Evolutionary conservation across 2,329 filamentous ascomycete species (phyloP).

Genomic region (Aspergillus viridinutans): DNA sequence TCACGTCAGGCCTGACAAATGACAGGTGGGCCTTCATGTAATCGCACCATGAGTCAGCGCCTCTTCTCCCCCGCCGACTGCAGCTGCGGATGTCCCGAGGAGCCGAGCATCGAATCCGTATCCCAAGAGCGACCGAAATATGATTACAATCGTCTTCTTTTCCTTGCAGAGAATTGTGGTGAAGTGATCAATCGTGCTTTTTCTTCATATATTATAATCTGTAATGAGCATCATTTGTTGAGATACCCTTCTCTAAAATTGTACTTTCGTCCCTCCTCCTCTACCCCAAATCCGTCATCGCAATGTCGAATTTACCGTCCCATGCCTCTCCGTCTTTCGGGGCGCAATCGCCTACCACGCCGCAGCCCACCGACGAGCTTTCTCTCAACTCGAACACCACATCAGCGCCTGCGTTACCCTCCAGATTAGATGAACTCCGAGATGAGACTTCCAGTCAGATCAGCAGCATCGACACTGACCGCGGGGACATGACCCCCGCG

Average conservation of each 20-base stretch:
- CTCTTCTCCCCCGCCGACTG: background rate
- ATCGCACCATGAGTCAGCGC: background rate
- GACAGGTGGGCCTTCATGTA: background rate
- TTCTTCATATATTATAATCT: background rate
- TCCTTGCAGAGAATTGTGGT: background rate
- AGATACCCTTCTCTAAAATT: background rate
- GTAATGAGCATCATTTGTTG: background rate
- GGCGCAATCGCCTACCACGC: constrained; percentile 30
- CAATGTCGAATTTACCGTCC: constrained; percentile 54
- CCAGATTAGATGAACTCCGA: constrained; percentile 11
- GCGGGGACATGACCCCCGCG: constrained; percentile 39
- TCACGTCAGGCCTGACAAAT: constrained; percentile 10
- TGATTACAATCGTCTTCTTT: background rate
- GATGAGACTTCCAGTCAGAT: constrained; percentile 17
- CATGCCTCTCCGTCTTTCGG: constrained; percentile 50
- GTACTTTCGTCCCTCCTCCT: constrained; percentile 8
- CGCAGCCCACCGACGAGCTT: constrained; percentile 16
- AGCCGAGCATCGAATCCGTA: background rate
- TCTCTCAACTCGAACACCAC: constrained; percentile 15
- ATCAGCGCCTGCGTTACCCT: constrained; percentile 3
- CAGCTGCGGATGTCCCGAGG: background rate
- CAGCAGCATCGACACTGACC: constrained; percentile 20
- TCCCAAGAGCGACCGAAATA: background rate
- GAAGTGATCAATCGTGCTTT: background rate
- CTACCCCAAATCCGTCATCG: constrained; percentile 10